phyloP scores from a whole-genome alignment of 2,329 filamentous ascomycete genomes.

The Nothophoma quercina region DNA sequence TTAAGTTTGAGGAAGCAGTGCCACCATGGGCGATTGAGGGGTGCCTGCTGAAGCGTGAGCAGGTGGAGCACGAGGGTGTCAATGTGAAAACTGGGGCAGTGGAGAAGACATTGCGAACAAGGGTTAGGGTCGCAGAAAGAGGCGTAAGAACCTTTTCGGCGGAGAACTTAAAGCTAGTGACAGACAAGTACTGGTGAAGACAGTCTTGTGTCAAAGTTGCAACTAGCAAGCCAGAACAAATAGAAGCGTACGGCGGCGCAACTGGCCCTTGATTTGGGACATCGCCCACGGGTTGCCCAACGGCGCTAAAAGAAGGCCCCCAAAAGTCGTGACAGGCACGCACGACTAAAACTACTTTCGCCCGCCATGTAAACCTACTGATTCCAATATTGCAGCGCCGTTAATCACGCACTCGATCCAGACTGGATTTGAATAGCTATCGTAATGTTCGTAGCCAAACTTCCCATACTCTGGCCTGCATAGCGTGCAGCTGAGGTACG shows the following conservation, averaged over 20 bases:
- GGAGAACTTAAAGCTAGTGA: conserved; percentile 34
- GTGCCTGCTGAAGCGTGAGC: conserved; percentile 41
- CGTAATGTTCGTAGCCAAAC: no score
- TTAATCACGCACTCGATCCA: no score
- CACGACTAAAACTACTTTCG: no score
- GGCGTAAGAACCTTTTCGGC: conserved; percentile 35
- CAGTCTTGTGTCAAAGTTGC: not conserved
- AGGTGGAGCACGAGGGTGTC: conserved; percentile 38
- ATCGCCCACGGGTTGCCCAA: no score
- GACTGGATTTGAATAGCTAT: no score
- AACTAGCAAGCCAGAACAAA: not conserved
- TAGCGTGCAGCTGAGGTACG: not conserved
- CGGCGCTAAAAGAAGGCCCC: no score
- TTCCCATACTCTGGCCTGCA: no score
- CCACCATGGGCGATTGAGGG: conserved; percentile 45
- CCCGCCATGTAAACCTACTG: no score
- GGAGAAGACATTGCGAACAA: conserved; percentile 34
- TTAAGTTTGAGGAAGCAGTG: conserved; percentile 35
- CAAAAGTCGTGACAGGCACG: no score
- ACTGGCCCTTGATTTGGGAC: no score
- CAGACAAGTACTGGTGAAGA: conserved; percentile 34
- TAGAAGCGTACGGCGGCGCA: no score
- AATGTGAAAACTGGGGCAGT: conserved; percentile 36
- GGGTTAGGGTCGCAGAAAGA: conserved; percentile 35
- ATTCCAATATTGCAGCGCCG: no score